Percentiles rank a stretch among this genome's conserved stretches.
phyloP scores from a whole-genome alignment of 805 yeast genomes.

The Yarrowia porcina region DNA sequence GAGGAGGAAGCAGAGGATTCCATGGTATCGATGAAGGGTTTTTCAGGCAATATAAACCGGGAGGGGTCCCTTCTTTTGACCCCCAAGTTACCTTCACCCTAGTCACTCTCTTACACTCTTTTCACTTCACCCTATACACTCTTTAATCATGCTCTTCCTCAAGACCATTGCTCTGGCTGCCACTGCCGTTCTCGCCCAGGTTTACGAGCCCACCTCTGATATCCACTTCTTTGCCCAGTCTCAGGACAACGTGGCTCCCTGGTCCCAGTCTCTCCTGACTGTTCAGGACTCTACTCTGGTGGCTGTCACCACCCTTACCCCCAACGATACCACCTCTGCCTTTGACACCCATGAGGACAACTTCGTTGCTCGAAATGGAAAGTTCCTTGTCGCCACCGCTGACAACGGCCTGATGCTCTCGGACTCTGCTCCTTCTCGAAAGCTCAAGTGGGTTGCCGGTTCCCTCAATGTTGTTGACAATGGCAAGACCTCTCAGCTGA shows the following conservation, averaged over 20 bases:
- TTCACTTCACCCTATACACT: conserved; percentile 1
- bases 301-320: conserved; percentile 15
- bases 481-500: conserved; percentile 11
- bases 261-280: conserved; percentile 19
- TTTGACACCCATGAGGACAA: conserved; percentile 1
- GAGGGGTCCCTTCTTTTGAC: neutral
- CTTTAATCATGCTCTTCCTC: conserved; percentile 6
- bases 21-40: neutral
- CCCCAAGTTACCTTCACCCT: conserved; percentile 2
- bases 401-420: neutral
- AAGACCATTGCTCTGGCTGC: conserved; percentile 21
- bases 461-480: conserved; percentile 15
- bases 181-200: conserved; percentile 19
- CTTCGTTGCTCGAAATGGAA: conserved; percentile 17
- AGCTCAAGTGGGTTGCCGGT: conserved; percentile 17
- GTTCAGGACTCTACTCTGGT: conserved; percentile 19
- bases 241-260: conserved; percentile 16
- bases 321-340: conserved; percentile 22
- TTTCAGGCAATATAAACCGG: neutral
- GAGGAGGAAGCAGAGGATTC: too few species aligned
- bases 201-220: conserved; percentile 22
- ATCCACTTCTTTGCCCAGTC: conserved; percentile 18
- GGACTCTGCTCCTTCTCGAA: neutral
- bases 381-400: conserved; percentile 4
- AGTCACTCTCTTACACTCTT: conserved; percentile 5